Evolutionary conservation across 208 protist genomes (phyloP), one percentile per base, ranked within the genome.

Genomic region (Acanthamoeba divionensis): DNA sequence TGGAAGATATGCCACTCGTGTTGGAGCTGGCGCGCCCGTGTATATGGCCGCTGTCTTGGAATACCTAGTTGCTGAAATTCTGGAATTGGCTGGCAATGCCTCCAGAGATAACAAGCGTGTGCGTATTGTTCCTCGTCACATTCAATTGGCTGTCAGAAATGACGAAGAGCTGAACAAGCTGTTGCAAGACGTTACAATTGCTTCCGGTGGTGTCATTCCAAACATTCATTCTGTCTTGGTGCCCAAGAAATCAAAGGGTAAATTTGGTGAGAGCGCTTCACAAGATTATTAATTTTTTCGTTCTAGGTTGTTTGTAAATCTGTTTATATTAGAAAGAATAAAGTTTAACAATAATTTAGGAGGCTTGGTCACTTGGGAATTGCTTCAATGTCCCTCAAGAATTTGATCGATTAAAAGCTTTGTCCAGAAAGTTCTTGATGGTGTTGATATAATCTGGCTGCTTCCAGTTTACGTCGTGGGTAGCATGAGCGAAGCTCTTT

Each of bases 31-130:
- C 73, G 98, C 98, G 60, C 98, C 99, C 65, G 97, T 99, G 54
- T 99, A 99, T 96, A 94, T 99, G 75, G 96, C 98, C 4, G 98
- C 99, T 48, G 98, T 99, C 71, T 92, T 99, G 38, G 99, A 99
- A 96, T 99, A 99, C 95, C 90, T 98, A 31, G 93, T 96, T 44
- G 97, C 96, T 89, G 98, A 99, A 93, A 96, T 98, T 71, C 92
- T 99, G 52, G 98, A 99, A 90, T 91, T 98, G 21, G 98, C 98
- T 33, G 96, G 97, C 85, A 98, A 98, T 91, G 96, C 95, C 65
- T 95, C 96, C 36, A 90, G 95, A 71, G 96, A 98, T 92, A 97
- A 98, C 94, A 97, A 98, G 85, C 97, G 96, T 83, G 87, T 66
- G 9, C 93, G 97, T 92, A 98, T 98, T 88, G 96, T 97, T 62